Conservation (phyloP, 2,329 filamentous ascomycete genomes). For the Trichoderma harzianum region DNA sequence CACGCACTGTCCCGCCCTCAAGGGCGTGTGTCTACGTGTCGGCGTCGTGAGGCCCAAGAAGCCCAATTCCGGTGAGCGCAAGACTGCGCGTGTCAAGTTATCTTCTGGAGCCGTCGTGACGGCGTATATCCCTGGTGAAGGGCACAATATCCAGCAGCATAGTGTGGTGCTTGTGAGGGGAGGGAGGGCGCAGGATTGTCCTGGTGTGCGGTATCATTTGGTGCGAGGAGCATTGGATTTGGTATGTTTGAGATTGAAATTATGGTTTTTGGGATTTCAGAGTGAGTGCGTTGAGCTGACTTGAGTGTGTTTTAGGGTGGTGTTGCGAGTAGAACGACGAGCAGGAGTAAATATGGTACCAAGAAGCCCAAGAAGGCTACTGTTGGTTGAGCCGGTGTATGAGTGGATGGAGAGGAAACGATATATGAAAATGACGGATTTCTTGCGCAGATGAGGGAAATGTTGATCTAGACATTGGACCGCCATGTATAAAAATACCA, state of each 20-base stretch:
- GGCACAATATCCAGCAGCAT: conserved; percentile 98
- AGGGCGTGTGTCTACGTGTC: conserved; percentile 94
- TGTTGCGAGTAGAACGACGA: conserved; percentile 78
- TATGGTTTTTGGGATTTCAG: background rate
- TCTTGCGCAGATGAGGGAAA: background rate
- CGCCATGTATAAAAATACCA: conserved; percentile 13
- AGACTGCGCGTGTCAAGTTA: conserved; percentile 87
- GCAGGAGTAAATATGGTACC: conserved; percentile 93
- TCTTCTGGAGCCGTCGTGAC: conserved; percentile 84
- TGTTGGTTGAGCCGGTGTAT: conserved; percentile 39
- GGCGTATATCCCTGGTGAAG: conserved; percentile 94
- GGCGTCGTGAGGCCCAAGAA: conserved; percentile 96
- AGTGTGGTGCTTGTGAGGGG: conserved; percentile 95
- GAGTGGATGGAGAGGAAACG: background rate
- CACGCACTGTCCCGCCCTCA: conserved; percentile 72
- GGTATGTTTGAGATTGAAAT: conserved; percentile 50
- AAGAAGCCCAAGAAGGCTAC: conserved; percentile 93
- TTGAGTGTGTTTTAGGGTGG: conserved; percentile 61
- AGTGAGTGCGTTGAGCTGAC: too few relatives aligned
- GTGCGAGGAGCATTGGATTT: conserved; percentile 89
- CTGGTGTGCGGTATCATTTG: conserved; percentile 93
- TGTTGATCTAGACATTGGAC: background rate
- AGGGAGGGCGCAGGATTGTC: conserved; percentile 92
- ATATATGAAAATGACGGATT: background rate
- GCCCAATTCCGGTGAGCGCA: conserved; percentile 95